Percentiles rank a stretch among this genome's conserved stretches.
Conservation (phyloP, 2,329 filamentous ascomycete genomes). For the Plenodomus lindquistii region DNA sequence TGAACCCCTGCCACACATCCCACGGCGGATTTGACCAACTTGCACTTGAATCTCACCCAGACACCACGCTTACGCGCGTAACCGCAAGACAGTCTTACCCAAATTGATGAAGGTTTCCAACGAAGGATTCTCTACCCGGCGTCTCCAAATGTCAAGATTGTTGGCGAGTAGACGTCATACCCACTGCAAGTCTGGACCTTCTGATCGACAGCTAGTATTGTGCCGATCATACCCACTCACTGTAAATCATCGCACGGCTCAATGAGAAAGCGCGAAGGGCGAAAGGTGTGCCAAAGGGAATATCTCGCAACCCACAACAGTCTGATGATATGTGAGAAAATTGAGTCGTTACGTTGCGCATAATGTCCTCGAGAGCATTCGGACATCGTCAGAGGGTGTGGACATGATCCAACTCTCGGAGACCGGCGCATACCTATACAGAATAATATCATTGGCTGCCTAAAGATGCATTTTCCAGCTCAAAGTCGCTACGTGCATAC, state of each 20-base stretch:
- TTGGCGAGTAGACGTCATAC: slow-evolving; percentile 20
- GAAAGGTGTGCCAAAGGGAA: neutral
- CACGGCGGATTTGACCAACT: slow-evolving; percentile 13
- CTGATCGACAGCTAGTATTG: slow-evolving; percentile 23
- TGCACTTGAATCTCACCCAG: slow-evolving; percentile 5
- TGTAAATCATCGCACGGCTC: neutral
- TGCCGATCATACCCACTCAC: slow-evolving; percentile 8
- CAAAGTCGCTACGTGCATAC: slow-evolving; percentile 7
- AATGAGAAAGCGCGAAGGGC: neutral
- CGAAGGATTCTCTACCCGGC: slow-evolving; percentile 3
- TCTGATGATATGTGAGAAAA: neutral
- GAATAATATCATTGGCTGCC: slow-evolving; percentile 12
- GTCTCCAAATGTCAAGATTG: slow-evolving; percentile 3
- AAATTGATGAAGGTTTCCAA: slow-evolving; percentile 9
- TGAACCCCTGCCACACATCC: slow-evolving; percentile 12
- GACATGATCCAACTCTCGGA: slow-evolving; percentile 2
- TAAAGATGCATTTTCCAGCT: slow-evolving; percentile 4
- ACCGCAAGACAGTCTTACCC: slow-evolving; percentile 5
- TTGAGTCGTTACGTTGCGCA: slow-evolving; percentile 13
- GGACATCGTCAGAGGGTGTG: neutral
- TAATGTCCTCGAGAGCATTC: neutral
- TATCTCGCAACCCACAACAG: neutral
- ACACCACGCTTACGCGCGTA: slow-evolving; percentile 3
- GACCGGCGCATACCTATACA: neutral
- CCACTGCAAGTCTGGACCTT: slow-evolving; percentile 16